Percentiles rank a stretch among this genome's conserved stretches.
These are phyloP conservation scores for Beauveria rudraprayagi DNA, from an alignment of 2,329 filamentous ascomycete species.

Conservation along the genomic window DNA sequence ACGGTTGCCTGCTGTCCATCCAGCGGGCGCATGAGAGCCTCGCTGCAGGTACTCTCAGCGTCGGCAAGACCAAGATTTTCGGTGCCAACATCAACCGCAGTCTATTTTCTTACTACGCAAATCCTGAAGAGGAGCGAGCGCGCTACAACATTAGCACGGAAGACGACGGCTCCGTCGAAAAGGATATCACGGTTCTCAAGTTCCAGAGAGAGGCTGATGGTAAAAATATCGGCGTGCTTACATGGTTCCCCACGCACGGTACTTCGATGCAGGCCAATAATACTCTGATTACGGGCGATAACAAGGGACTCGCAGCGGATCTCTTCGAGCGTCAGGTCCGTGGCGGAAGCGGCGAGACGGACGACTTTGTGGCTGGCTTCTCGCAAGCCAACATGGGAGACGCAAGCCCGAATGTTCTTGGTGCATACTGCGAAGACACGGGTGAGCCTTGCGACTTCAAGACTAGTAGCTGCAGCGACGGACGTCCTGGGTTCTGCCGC, in stretches of 20 bases:
- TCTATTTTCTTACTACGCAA: conserved; percentile 75
- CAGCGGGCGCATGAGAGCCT: conserved; percentile 60
- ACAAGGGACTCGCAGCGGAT: conserved; percentile 83
- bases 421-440: conserved; percentile 79
- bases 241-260: conserved; percentile 86
- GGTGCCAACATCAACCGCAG: conserved; percentile 79
- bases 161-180: conserved; percentile 51
- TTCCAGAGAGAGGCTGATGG: conserved; percentile 64
- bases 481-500: conserved; percentile 59
- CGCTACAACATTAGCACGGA: conserved; percentile 44
- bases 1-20: conserved; percentile 73
- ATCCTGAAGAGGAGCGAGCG: conserved; percentile 64
- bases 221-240: conserved; percentile 71
- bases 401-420: conserved; percentile 75
- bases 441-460: conserved; percentile 60
- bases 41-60: conserved; percentile 53
- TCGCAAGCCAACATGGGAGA: conserved; percentile 88
- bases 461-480: conserved; percentile 69
- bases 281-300: conserved; percentile 80
- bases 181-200: conserved; percentile 67
- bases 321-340: conserved; percentile 68
- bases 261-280: conserved; percentile 89
- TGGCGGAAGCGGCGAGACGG: conserved; percentile 45
- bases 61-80: conserved; percentile 52
- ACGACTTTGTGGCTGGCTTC: conserved; percentile 78